phyloP scores from a whole-genome alignment of 495 filamentous ascomycete species.

The Podospora comata region DNA sequence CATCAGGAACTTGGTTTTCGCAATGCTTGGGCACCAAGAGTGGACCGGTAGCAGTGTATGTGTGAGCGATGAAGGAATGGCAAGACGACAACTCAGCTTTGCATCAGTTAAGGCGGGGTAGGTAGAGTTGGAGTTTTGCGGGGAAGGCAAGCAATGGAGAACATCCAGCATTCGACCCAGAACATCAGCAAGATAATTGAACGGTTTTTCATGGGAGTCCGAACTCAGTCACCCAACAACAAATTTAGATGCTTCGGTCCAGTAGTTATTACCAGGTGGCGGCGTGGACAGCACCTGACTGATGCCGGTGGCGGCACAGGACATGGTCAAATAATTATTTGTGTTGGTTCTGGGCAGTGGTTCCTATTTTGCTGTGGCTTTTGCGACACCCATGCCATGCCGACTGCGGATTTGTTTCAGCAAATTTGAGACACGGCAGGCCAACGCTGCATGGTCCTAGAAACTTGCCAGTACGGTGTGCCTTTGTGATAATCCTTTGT shows the following conservation, averaged over 20 bases:
- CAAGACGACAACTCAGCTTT: not conserved
- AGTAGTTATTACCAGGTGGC: not conserved
- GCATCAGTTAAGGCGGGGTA: conserved; percentile 1
- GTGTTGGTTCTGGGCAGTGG: not conserved
- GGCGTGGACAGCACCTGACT: conserved; percentile 9
- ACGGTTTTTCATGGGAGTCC: not conserved
- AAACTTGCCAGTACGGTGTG: too few relatives aligned
- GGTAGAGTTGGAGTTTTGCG: not conserved
- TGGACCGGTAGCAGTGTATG: not conserved
- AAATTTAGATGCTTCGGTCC: not conserved
- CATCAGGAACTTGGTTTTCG: not conserved
- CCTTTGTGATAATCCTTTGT: too few relatives aligned
- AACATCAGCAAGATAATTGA: not conserved
- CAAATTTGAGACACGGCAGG: not conserved
- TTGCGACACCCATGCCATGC: not conserved
- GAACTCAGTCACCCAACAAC: not conserved
- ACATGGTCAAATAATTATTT: not conserved
- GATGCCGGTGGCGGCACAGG: conserved; percentile 9
- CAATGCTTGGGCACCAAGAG: not conserved
- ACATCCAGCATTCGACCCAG: not conserved
- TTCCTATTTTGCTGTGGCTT: not conserved
- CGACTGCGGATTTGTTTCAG: conserved; percentile 2
- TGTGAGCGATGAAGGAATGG: not conserved
- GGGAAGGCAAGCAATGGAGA: not conserved
- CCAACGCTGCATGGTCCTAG: not conserved